Base-by-base conservation (phyloP, 805 yeast genomes). In the Danielia oregonensis region DNA sequence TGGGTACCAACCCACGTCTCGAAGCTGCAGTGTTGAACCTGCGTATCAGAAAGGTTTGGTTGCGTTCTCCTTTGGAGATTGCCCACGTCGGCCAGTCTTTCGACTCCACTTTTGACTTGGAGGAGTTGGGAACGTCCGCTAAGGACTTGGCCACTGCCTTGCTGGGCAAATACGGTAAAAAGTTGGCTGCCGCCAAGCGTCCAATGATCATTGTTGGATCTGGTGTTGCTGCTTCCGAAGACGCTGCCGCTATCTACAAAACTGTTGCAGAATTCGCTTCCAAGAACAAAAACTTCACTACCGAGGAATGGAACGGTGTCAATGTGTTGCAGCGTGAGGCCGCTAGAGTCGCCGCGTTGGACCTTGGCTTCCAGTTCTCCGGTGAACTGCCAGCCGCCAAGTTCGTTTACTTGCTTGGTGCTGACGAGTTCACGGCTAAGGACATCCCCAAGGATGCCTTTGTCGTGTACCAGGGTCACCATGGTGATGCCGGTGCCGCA, bases 381-480 rank as follows among this genome's bases (percentile, higher is more conserved):
- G 70, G 68, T 17, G 63, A 72, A 30, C 42, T 62, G 18, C 62
- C 72, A 32, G 63, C 64, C 49, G 84, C 95, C 38, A 86, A 86
- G 66, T 71, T 86, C 57, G 74, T 86, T 34, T 86, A 83, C 68
- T 69, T 86, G 50, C 71, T 86, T 36, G 93, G 91, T 27, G 94
- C 95, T 23, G 95, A 86, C 59, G 95, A 86, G 63, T 59, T 85
- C 43, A 64, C 71, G 41, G 76, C 79, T 41, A 63, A 72, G 39
- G 82, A 82, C 40, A 76, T 86, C 49, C 94, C 95, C 46, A 69
- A 71, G 58, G 93, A 86, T 57, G 86, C 95, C 3, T 86, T 86
- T 58, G 95, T 86, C 19, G 79, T 86, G 34, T 86, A 86, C 65
- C 87, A 86, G 65, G 95, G 95, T 36, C 95, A 86, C 63, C 95